phyloP scores from a whole-genome alignment of 305 asterid genomes.

The Andrographis paniculata region DNA sequence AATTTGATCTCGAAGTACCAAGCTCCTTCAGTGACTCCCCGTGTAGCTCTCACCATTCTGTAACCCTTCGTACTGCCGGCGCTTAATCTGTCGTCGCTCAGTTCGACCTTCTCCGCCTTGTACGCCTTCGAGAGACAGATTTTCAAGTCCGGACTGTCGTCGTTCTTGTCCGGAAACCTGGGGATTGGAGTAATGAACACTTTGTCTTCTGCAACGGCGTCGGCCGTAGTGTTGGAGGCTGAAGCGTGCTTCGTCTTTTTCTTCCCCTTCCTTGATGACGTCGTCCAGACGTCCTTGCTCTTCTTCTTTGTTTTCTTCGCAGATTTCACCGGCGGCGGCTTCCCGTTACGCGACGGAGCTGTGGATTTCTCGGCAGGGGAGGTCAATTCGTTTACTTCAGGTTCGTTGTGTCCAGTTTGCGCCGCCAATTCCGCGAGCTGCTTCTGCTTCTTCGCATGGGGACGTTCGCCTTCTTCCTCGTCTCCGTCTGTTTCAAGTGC shows the following conservation, averaged over 20 bases:
- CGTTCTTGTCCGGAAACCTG: constrained; percentile 74
- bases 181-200: constrained; percentile 67
- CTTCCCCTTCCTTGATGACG: constrained; percentile 82
- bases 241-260: constrained; percentile 59
- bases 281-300: constrained; percentile 75
- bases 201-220: constrained; percentile 40
- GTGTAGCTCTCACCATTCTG: constrained; percentile 89
- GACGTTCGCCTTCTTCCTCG: constrained; percentile 20
- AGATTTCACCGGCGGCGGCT: constrained; percentile 21
- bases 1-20: constrained; percentile 94
- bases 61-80: constrained; percentile 95
- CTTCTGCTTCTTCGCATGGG: constrained; percentile 18
- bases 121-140: constrained; percentile 79
- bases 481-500: constrained; percentile 14
- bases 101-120: constrained; percentile 91
- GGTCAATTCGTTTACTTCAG: constrained; percentile 15
- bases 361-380: constrained; percentile 7
- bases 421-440: constrained; percentile 19
- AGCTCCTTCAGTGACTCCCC: constrained; percentile 78
- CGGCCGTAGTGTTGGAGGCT: constrained; percentile 27
- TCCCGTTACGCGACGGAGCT: constrained; percentile 15
- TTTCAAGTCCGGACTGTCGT: constrained; percentile 48
- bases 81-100: constrained; percentile 78
- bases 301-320: constrained; percentile 76
- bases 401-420: constrained; percentile 7